phyloP scores from a whole-genome alignment of 208 protist species.

The Crithidia acanthocephali region DNA sequence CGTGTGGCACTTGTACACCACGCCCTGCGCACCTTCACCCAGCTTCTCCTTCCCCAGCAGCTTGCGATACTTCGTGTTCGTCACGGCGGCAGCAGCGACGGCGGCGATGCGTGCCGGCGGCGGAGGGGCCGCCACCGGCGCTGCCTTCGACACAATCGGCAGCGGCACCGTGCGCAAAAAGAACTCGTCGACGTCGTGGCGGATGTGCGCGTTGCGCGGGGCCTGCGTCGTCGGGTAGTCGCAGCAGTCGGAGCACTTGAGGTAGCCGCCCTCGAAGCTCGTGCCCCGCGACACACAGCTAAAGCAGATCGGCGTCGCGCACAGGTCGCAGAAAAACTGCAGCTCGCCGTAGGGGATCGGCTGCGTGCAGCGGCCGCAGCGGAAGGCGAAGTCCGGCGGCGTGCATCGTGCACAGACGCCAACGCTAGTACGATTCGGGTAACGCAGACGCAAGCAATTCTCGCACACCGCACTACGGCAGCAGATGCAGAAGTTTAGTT shows the following conservation, averaged over 20 bases:
- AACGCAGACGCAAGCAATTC: slow-evolving; percentile 34
- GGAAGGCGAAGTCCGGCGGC: slow-evolving; percentile 21
- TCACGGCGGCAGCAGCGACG: slow-evolving; percentile 8
- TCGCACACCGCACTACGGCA: slow-evolving; percentile 52
- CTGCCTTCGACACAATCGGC: slow-evolving; percentile 21
- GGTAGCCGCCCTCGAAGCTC: slow-evolving; percentile 72
- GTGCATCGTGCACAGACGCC: slow-evolving; percentile 59
- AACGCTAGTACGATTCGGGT: slow-evolving; percentile 42
- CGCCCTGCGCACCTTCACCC: slow-evolving; percentile 79
- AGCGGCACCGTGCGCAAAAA: slow-evolving; percentile 28
- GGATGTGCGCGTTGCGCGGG: slow-evolving; percentile 24
- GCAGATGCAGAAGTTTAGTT: slow-evolving; percentile 43
- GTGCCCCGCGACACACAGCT: slow-evolving; percentile 41
- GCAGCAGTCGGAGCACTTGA: slow-evolving; percentile 78
- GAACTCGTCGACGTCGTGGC: slow-evolving; percentile 16
- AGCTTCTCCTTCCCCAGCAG: slow-evolving; percentile 50
- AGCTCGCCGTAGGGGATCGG: slow-evolving; percentile 27
- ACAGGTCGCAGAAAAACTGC: slow-evolving; percentile 70
- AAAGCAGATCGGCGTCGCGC: slow-evolving; percentile 56
- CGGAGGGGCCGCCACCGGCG: slow-evolving; percentile 5
- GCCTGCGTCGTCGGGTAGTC: slow-evolving; percentile 41
- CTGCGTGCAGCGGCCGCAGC: slow-evolving; percentile 56
- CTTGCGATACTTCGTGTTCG: slow-evolving; percentile 52
- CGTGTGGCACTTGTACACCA: slow-evolving; percentile 82
- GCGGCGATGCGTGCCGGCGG: slow-evolving; percentile 22